Conservation (phyloP, 441 rosid species). For the Populus tomentosa region DNA sequence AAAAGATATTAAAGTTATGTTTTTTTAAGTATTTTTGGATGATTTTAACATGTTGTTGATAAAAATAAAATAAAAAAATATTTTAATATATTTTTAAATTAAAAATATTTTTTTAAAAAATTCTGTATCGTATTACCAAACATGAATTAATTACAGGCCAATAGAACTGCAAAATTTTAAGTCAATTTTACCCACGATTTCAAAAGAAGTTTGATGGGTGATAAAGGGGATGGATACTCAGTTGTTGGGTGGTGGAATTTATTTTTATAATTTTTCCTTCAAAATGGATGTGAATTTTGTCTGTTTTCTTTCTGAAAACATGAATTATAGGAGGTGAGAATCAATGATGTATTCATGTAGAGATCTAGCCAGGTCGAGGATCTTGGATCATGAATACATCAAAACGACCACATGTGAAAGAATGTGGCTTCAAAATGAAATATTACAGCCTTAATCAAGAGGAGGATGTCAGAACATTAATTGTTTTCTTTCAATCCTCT, state of each 20-base stretch:
- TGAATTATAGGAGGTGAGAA: not conserved
- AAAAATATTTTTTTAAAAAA: not conserved
- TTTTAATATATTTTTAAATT: no score
- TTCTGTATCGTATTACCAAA: no score
- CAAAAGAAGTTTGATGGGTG: not conserved
- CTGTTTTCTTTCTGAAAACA: not conserved
- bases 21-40: not conserved
- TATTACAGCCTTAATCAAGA: not conserved
- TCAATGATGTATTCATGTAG: not conserved
- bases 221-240: not conserved
- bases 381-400: not conserved
- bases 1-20: not conserved
- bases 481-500: not conserved
- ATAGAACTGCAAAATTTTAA: not conserved
- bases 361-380: not conserved
- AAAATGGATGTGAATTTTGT: not conserved
- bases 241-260: not conserved
- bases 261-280: not conserved
- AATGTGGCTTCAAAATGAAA: not conserved
- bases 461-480: not conserved
- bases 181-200: no score
- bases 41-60: rapidly evolving
- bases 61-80: no score
- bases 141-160: not conserved
- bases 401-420: slow-evolving; percentile 2